Evolutionary conservation across 192 early-diverging fungal genomes (phyloP).

Genomic region (Coemansia pectinata): DNA sequence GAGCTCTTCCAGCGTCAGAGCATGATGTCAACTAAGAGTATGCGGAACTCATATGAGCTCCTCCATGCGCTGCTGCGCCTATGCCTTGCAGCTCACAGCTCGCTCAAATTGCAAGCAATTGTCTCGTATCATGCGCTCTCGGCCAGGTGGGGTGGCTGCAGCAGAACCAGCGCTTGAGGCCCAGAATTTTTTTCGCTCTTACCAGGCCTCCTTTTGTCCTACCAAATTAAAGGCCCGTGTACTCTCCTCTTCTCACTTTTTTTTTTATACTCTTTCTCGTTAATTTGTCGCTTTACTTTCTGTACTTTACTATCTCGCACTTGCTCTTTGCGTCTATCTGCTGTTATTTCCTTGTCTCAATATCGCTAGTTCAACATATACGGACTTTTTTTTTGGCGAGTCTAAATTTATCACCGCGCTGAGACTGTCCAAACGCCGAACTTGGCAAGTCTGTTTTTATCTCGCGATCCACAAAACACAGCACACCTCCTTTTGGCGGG

Average conservation of each 20-base stretch:
- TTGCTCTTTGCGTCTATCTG: neutral
- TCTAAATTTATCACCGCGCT: neutral
- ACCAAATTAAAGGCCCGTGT: neutral
- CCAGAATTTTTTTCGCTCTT: neutral
- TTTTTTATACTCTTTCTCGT: neutral
- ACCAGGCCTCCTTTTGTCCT: neutral
- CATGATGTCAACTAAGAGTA: neutral
- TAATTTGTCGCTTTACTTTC: neutral
- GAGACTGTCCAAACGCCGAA: neutral
- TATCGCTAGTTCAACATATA: neutral
- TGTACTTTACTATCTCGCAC: neutral
- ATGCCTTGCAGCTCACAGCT: neutral
- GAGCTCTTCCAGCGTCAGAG: no score
- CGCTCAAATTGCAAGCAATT: neutral
- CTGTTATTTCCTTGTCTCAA: neutral
- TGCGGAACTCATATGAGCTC: neutral
- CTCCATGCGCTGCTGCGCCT: neutral
- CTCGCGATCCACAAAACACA: neutral
- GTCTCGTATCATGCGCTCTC: neutral
- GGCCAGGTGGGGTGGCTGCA: conserved; percentile 3
- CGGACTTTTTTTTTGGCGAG: neutral
- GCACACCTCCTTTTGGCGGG: neutral
- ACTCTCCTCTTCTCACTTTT: neutral
- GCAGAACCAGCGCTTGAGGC: neutral
- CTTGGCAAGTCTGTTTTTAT: neutral